Evolutionary conservation across 1,284 basidiomycete species (phyloP).

Genomic region (Malassezia equina): DNA sequence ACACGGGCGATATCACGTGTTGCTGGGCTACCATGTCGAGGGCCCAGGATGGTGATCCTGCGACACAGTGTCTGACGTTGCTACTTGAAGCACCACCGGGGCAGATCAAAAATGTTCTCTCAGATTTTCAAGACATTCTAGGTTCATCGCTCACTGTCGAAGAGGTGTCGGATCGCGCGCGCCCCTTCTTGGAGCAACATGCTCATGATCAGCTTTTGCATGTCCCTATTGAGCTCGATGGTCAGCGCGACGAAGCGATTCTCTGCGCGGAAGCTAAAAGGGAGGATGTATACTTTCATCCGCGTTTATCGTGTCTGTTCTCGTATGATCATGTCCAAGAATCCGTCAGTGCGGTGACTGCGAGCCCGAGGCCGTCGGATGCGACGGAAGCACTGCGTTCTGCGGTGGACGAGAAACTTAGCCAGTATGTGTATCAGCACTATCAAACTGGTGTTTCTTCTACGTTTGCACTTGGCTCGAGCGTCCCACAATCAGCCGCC

Average conservation of each 20-base stretch:
- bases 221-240: background rate
- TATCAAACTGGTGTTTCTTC: conserved; percentile 35
- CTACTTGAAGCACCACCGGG: conserved; percentile 20
- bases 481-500: background rate
- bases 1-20: background rate
- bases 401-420: conserved; percentile 24
- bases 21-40: conserved; percentile 1
- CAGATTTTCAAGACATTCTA: conserved; percentile 15
- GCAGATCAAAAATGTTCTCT: conserved; percentile 14
- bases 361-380: background rate
- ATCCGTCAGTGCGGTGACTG: background rate
- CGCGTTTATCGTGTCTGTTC: conserved; percentile 1
- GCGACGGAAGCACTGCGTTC: conserved; percentile 13
- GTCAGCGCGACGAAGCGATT: conserved; percentile 1
- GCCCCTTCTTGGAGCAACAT: conserved; percentile 6
- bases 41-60: background rate
- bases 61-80: conserved; percentile 6
- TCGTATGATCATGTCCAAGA: conserved; percentile 5
- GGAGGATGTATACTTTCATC: conserved; percentile 1
- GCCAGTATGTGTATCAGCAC: conserved; percentile 30
- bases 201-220: conserved; percentile 9
- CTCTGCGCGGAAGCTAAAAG: conserved; percentile 4
- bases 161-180: background rate
- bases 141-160: background rate
- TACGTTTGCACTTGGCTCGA: conserved; percentile 22